Conservation (phyloP, 2,329 filamentous ascomycete species). For the Curvularia spicifera region DNA sequence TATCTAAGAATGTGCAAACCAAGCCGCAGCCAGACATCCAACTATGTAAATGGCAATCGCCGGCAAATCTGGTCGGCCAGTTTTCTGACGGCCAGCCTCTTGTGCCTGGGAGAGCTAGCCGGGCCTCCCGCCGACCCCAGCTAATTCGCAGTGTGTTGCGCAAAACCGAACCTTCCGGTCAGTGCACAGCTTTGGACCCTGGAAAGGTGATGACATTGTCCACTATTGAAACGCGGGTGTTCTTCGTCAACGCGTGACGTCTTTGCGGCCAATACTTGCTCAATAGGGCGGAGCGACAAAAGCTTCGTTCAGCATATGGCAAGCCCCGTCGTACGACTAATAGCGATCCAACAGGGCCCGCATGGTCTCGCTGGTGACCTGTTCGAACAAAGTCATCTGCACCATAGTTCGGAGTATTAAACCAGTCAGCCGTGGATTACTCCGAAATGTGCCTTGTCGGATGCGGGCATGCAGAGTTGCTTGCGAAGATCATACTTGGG, state of each 20-base stretch:
- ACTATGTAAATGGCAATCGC: neutral
- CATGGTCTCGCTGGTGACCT: neutral
- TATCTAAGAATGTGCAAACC: neutral
- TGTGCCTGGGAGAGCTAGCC: neutral
- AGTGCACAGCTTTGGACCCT: slow-evolving; percentile 7
- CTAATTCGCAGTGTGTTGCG: neutral
- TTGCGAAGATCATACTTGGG: neutral
- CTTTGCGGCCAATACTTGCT: slow-evolving; percentile 1
- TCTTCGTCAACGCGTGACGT: slow-evolving; percentile 1
- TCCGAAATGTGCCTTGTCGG: slow-evolving; percentile 1
- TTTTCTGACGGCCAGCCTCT: neutral
- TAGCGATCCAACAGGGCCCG: neutral
- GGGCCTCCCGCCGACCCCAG: slow-evolving; percentile 1
- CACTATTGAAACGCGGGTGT: slow-evolving; percentile 2
- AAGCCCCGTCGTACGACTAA: neutral
- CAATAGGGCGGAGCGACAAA: neutral
- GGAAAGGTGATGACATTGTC: neutral
- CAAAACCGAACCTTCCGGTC: slow-evolving; percentile 3
- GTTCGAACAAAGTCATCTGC: slow-evolving; percentile 1
- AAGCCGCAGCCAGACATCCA: neutral
- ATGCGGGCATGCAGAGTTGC: neutral
- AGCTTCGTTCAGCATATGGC: slow-evolving; percentile 1
- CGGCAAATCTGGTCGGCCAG: neutral
- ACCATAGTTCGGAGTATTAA: neutral
- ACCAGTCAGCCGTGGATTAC: neutral